Evolutionary conservation across 106 monocot genomes (phyloP).

Genomic region (Amphibolis antarctica): DNA sequence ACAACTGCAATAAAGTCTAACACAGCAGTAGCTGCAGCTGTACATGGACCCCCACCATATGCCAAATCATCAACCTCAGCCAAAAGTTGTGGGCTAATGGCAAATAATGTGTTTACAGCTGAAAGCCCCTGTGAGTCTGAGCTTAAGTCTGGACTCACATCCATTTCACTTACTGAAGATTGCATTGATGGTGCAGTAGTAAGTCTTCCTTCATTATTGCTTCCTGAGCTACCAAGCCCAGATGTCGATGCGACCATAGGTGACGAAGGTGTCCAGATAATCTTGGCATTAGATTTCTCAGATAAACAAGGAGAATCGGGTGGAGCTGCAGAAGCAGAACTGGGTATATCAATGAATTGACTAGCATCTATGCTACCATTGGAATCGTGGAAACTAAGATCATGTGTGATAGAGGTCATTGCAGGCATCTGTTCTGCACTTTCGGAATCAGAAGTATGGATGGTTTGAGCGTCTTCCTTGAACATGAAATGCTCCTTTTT

Average conservation of each 20-base stretch:
- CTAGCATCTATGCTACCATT: slow-evolving; percentile 29
- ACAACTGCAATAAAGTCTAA: slow-evolving; percentile 87
- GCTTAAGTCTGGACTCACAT: slow-evolving; percentile 42
- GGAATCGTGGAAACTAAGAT: slow-evolving; percentile 18
- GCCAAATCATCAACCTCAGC: slow-evolving; percentile 90
- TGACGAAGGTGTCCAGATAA: slow-evolving; percentile 37
- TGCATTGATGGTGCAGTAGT: slow-evolving; percentile 40
- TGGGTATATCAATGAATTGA: slow-evolving; percentile 29
- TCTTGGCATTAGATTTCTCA: slow-evolving; percentile 58
- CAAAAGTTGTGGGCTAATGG: slow-evolving; percentile 55
- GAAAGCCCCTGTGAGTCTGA: slow-evolving; percentile 27
- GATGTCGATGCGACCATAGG: slow-evolving; percentile 67
- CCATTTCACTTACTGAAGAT: slow-evolving; percentile 60
- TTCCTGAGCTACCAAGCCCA: slow-evolving; percentile 52
- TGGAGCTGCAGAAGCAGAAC: slow-evolving; percentile 25
- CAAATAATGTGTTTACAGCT: slow-evolving; percentile 36
- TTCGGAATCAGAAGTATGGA: slow-evolving; percentile 22
- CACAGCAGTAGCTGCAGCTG: slow-evolving; percentile 81
- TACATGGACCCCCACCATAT: slow-evolving; percentile 87
- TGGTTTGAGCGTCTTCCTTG: slow-evolving; percentile 12
- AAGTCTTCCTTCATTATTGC: slow-evolving; percentile 36
- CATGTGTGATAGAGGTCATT: slow-evolving; percentile 16
- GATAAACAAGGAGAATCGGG: slow-evolving; percentile 63
- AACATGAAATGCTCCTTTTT: slow-evolving; percentile 15
- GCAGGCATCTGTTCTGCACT: slow-evolving; percentile 9